phyloP scores from a whole-genome alignment of 2,329 filamentous ascomycete genomes.

The Botryosphaeria agaves region DNA sequence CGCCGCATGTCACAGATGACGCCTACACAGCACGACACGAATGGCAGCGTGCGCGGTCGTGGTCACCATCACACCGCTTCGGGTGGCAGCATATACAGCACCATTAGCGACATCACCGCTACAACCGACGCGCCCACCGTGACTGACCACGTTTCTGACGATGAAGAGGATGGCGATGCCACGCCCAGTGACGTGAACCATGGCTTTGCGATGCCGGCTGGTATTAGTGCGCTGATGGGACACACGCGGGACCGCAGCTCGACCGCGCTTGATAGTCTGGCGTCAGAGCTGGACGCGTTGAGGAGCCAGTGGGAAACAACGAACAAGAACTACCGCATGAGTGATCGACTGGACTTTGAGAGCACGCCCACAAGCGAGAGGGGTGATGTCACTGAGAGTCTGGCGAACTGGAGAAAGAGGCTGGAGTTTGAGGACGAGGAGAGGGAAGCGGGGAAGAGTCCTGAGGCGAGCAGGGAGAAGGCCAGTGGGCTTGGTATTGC shows the following conservation, averaged over 20 bases:
- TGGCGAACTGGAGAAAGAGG: constrained; percentile 12
- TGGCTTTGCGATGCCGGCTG: constrained; percentile 9
- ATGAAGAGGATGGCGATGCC: constrained; percentile 1
- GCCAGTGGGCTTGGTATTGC: not conserved
- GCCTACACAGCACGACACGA: constrained; percentile 10
- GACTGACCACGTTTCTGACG: no score
- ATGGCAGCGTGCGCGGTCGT: constrained; percentile 33
- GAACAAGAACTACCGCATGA: constrained; percentile 86
- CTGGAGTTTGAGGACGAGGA: constrained; percentile 14
- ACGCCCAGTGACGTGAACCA: not conserved
- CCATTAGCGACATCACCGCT: constrained; percentile 25
- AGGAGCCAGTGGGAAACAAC: constrained; percentile 89
- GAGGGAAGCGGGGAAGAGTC: not conserved
- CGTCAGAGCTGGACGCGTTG: constrained; percentile 79
- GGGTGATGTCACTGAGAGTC: not conserved
- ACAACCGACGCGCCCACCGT: constrained; percentile 4
- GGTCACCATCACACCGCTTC: constrained; percentile 40
- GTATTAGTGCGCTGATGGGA: constrained; percentile 16
- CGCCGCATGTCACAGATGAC: constrained; percentile 48
- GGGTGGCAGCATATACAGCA: constrained; percentile 34
- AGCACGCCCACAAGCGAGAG: constrained; percentile 18
- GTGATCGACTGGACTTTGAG: constrained; percentile 80
- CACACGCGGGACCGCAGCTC: constrained; percentile 36
- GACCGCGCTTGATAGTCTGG: constrained; percentile 73
- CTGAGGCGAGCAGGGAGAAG: no score